A percentile compares a stretch with the other conserved stretches of the same genome.
Conservation (phyloP, 2,329 filamentous ascomycete species). For the Colletotrichum chrysophilum region DNA sequence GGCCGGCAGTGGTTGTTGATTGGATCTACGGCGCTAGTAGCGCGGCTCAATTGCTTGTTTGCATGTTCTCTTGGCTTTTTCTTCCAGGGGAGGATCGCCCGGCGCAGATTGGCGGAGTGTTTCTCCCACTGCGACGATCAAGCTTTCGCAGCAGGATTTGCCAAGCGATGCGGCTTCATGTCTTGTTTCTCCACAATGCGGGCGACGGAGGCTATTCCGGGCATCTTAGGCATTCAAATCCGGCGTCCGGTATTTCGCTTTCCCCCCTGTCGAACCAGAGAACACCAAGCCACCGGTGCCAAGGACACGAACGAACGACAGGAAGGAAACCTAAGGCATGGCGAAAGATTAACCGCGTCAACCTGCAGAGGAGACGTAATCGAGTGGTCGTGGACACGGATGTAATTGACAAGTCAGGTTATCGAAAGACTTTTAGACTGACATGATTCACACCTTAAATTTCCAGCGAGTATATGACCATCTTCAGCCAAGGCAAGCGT, state of each 20-base stretch:
- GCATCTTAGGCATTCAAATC: background rate
- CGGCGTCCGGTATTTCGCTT: background rate
- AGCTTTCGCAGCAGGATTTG: background rate
- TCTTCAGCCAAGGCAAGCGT: background rate
- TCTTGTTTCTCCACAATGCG: background rate
- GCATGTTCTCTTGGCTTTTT: background rate
- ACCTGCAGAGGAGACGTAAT: background rate
- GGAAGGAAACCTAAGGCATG: background rate
- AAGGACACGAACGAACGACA: background rate
- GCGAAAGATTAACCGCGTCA: background rate
- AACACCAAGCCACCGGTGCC: background rate
- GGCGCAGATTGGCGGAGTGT: background rate
- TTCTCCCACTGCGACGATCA: background rate
- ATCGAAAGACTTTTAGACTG: background rate
- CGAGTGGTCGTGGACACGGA: background rate
- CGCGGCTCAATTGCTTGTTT: background rate
- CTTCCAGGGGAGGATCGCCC: background rate
- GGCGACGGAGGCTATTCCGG: background rate
- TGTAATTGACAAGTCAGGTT: background rate
- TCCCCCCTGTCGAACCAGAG: background rate
- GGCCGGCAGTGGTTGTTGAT: background rate
- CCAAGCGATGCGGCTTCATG: background rate
- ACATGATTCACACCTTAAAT: background rate
- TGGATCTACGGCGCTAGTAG: background rate
- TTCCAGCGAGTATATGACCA: background rate